Evolutionary conservation across 345 rosid species (phyloP), one percentile per base, ranked within the genome.

Genomic region (Aquilaria sinensis): DNA sequence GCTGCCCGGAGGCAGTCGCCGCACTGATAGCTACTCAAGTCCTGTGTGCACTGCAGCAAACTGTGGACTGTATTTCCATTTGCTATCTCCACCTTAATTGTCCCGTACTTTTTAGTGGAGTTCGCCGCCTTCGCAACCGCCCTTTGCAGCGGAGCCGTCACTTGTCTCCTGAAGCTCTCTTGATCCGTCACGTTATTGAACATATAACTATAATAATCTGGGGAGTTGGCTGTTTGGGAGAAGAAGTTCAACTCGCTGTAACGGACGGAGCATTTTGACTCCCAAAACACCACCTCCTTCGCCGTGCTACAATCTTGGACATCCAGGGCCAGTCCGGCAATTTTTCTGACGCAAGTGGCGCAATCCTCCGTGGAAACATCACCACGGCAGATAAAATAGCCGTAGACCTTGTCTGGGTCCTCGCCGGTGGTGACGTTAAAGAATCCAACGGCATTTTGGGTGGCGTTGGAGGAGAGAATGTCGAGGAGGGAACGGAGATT

Each of bases 41-140:
- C 88, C 6, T 74, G 85, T 2, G 77, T 80, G 66, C 94, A 87
- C 78, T 87, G 83, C 1, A 47, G 75, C 0, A 87, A 80, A 10
- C 62, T 60, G 66, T 71, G 84, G 11, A 84, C 47, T 1, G 43
- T 55, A 31, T 65, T 53, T 9, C 53, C 68, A 51, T 69, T 57
- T 31, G 62, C 57, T 12, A 64, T 31, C 5, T n/a, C 66, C 13
- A 64, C 62, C 54, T 32, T 51, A 0, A 37, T 37, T 8, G 67
- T 69, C 0, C 79, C 86, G 32, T 74, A 84, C 64, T 70, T 80
- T 14, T 46, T 73, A 29, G 72, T 73, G 3, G 68, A 71, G 29
- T 11, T 61, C 3, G 64, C 64, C 0, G 75, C 81, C 46, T 9
- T 58, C 6, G 46, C 3, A 0, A 74, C 41, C 23, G n/a, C 45